These are phyloP conservation scores for Botrytis byssoidea DNA, from an alignment of 2,329 filamentous ascomycete genomes.

Conservation along the genomic window DNA sequence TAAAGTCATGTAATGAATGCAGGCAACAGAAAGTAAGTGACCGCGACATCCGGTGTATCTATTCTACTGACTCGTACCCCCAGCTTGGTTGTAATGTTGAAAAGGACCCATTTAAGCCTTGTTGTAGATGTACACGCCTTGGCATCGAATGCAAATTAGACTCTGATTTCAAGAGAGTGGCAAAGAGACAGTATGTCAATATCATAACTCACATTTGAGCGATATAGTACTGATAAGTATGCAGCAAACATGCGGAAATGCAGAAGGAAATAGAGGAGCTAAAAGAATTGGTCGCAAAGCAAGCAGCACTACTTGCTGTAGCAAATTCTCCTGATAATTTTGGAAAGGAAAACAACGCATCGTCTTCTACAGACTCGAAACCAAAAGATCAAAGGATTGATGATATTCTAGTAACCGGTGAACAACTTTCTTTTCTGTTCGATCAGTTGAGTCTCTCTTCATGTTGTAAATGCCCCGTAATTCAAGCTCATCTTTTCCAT, in stretches of 20 bases:
- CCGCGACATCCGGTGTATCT: constrained; percentile 16
- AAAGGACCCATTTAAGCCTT: constrained; percentile 61
- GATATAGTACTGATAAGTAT: background rate
- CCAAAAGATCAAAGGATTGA: constrained; percentile 22
- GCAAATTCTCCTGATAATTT: constrained; percentile 46
- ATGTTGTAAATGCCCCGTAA: constrained; percentile 34
- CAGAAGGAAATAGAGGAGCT: constrained; percentile 55
- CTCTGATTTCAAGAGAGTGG: constrained; percentile 66
- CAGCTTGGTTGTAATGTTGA: constrained; percentile 67
- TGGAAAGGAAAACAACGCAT: constrained; percentile 50
- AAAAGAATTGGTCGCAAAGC: constrained; percentile 40
- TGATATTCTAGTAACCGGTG: constrained; percentile 22
- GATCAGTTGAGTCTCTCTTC: constrained; percentile 23
- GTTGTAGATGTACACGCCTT: constrained; percentile 61
- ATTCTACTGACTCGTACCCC: background rate
- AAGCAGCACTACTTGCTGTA: constrained; percentile 25
- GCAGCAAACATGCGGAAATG: constrained; percentile 62
- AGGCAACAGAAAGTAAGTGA: constrained; percentile 63
- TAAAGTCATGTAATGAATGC: constrained; percentile 48
- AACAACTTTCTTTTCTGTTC: constrained; percentile 22
- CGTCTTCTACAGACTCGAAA: constrained; percentile 42
- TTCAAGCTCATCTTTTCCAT: background rate
- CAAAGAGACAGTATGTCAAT: constrained; percentile 44
- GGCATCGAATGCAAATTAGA: constrained; percentile 65
- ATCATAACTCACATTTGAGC: no score